These are phyloP conservation scores for Trypanosoma mega DNA, from an alignment of 208 protist species.

Conservation along the genomic window DNA sequence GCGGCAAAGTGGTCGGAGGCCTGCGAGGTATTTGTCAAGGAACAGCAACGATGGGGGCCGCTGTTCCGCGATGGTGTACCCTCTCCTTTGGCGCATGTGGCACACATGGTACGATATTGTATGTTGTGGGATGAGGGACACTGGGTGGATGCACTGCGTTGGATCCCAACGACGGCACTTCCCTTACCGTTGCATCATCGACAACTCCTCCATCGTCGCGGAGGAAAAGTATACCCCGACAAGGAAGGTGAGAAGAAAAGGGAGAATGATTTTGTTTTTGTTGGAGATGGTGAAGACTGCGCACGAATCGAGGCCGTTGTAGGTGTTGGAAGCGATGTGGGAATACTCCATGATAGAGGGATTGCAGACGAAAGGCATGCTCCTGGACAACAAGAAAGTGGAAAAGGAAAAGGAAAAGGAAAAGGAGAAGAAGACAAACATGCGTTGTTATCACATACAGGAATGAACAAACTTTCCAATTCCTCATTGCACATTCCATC, in stretches of 20 bases:
- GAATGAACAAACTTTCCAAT: no score
- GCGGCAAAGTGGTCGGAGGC: constrained; percentile 48
- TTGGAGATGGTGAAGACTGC: no score
- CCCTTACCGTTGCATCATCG: constrained; percentile 47
- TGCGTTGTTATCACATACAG: background rate
- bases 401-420: background rate
- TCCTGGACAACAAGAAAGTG: constrained; percentile 6
- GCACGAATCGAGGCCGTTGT: no score
- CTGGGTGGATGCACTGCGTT: constrained; percentile 52
- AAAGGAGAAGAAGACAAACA: background rate
- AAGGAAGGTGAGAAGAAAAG: no score
- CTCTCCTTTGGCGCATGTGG: constrained; percentile 38
- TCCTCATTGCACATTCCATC: no score
- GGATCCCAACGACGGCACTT: constrained; percentile 39
- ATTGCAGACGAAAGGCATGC: no score
- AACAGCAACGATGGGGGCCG: constrained; percentile 19
- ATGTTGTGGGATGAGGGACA: constrained; percentile 34
- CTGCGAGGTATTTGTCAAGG: constrained; percentile 43
- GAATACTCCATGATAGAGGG: no score
- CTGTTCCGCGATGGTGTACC: constrained; percentile 34
- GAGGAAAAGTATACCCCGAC: no score
- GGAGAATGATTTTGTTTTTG: no score
- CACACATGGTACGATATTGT: constrained; percentile 57
- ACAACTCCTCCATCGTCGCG: constrained; percentile 21
- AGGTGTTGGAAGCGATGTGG: no score